Evolutionary conservation across 2,329 filamentous ascomycete species (phyloP).

Genomic region (Sarocladium oryzae): DNA sequence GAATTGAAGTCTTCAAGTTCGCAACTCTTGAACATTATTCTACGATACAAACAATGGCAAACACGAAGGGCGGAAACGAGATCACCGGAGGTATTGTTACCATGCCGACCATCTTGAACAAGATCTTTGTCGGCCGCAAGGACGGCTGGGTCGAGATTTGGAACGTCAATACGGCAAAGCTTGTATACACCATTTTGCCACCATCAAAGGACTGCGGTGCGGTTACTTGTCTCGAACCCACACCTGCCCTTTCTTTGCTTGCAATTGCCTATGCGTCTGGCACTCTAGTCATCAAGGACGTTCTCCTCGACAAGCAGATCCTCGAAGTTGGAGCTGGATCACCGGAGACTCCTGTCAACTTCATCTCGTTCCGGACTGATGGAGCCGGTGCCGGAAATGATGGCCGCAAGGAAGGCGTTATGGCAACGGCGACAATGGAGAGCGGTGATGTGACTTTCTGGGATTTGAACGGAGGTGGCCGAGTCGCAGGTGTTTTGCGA

Average conservation of each 20-base stretch:
- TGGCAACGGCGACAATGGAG: constrained; percentile 77
- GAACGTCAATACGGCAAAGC: constrained; percentile 88
- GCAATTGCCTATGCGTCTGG: constrained; percentile 84
- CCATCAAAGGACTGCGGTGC: constrained; percentile 65
- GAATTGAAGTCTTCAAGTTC: constrained; percentile 86
- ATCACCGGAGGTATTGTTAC: constrained; percentile 75
- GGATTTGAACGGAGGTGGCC: constrained; percentile 86
- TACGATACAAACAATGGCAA: constrained; percentile 58
- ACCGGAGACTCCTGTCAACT: constrained; percentile 62
- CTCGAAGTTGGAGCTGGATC: constrained; percentile 62
- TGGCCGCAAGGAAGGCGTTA: constrained; percentile 78
- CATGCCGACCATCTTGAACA: constrained; percentile 95
- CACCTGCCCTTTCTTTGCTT: constrained; percentile 76
- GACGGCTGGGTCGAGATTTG: constrained; percentile 94
- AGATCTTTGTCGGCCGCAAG: constrained; percentile 79
- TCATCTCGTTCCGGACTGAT: constrained; percentile 86
- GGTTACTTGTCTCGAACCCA: constrained; percentile 81
- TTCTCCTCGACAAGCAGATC: constrained; percentile 68
- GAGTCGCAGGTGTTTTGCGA: constrained; percentile 78
- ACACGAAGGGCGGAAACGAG: constrained; percentile 52
- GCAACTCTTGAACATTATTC: constrained; percentile 83
- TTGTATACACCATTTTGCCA: constrained; percentile 84
- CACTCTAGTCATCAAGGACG: constrained; percentile 71
- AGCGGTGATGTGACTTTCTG: constrained; percentile 91
- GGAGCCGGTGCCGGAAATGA: constrained; percentile 82